phyloP scores from a whole-genome alignment of 202 grass and related monocot species.

The Setaria viridis region DNA sequence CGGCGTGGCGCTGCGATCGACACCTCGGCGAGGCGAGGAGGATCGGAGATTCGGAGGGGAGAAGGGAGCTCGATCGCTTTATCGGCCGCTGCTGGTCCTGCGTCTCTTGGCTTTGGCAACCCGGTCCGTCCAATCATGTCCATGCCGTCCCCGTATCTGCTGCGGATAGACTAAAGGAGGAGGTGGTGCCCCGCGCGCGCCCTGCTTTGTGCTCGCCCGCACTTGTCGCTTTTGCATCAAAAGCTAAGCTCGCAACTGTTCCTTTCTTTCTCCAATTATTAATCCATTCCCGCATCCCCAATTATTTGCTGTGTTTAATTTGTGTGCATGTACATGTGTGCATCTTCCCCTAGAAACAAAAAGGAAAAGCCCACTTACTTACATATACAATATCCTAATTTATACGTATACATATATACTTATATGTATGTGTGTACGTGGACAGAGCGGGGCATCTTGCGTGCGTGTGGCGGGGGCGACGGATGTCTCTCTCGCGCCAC shows the following conservation, averaged over 20 bases:
- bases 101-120: too few species aligned
- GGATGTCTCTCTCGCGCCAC: too few species aligned
- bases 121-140: background rate
- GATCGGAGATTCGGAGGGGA: too few species aligned
- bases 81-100: too few species aligned
- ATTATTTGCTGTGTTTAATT: too few species aligned
- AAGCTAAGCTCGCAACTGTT: background rate
- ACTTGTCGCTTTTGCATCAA: conserved; percentile 1
- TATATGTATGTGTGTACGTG: background rate
- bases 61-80: too few species aligned
- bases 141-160: background rate
- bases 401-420: background rate
- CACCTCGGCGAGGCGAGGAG: too few species aligned
- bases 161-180: background rate
- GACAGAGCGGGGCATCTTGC: background rate
- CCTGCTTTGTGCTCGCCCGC: background rate
- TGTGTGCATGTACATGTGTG: background rate
- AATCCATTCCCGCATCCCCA: background rate
- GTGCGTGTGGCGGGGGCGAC: too few species aligned
- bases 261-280: background rate
- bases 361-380: background rate
- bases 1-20: too few species aligned
- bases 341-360: conserved; percentile 1
- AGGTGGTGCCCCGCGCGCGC: too few species aligned
- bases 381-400: too few species aligned